Base-by-base conservation (phyloP, 768 basidiomycete species). In the Suillus hirtellus region DNA sequence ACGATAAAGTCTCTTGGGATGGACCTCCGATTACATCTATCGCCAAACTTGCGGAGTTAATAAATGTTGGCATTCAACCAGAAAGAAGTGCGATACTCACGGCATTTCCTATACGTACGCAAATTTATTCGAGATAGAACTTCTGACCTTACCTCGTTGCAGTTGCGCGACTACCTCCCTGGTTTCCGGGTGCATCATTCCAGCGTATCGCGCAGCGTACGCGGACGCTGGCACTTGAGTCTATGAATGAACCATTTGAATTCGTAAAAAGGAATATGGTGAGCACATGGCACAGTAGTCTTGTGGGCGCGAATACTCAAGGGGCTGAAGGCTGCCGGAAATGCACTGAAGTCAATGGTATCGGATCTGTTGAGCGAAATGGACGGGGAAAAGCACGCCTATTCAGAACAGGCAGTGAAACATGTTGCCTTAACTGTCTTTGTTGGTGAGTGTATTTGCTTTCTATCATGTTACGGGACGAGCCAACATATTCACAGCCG, bases 391-490 rank as follows among this genome's bases (percentile, higher is more conserved):
- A 55, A 54, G 46, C 52, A 73, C 42, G 66, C 67, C 31, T 54
- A 55, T 44, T 50, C 46, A 49, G 68, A 77, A 55, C 73, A 65
- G 55, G 60, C 62, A 35, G 67, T 75, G 54, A 72, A 70, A 60
- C 64, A 66, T 50, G 70, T 68, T 60, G 74, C 75, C 2, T 74
- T 74, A 5, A 70, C 72, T 1, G 72, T 70, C 52, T 77, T 75
- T 52, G 66, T 74, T 8, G 76, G 75, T 78, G 47, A 44, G 64
- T 35, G 11, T 2, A 15, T 11, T n/a, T 5, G 11, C 42, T 37
- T 53, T 47, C 3, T 19, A 38, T 52, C 5, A 15, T 17, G 50
- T 43, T 54, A 31, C 27, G 7, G 34, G 21, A 43, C 9, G 10
- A 34, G 5, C 19, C 10, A 53, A 53, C 46, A 65, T 53, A 9